phyloP scores from a whole-genome alignment of 1,284 basidiomycete genomes.

The Ustilago tritici region DNA sequence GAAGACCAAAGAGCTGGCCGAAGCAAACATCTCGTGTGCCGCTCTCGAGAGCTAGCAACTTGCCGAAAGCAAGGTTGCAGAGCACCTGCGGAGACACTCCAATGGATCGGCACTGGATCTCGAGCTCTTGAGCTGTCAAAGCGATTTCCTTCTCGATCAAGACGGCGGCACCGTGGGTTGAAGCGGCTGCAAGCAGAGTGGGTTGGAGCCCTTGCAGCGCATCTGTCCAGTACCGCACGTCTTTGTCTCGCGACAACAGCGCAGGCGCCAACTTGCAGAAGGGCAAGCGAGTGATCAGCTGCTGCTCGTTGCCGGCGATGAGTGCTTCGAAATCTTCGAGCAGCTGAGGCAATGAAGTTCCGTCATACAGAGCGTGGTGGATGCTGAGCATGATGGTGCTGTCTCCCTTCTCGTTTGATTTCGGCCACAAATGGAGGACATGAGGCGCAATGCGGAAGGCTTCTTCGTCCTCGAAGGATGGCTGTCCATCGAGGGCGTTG shows the following conservation, averaged over 20 bases:
- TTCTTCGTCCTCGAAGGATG: conserved; percentile 52
- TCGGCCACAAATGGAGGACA: conserved; percentile 46
- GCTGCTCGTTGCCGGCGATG: conserved; percentile 1
- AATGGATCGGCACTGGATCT: conserved; percentile 25
- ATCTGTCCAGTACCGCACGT: conserved; percentile 50
- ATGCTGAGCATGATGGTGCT: conserved; percentile 36
- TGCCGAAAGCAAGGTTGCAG: conserved; percentile 60
- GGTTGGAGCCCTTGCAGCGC: conserved; percentile 40
- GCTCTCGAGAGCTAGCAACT: conserved; percentile 51
- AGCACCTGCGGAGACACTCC: conserved; percentile 58
- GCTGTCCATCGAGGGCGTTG: conserved; percentile 25
- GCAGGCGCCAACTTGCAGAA: conserved; percentile 51
- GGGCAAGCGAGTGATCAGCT: conserved; percentile 18
- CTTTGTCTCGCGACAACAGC: conserved; percentile 45
- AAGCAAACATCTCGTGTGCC: conserved; percentile 57
- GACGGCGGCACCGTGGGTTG: conserved; percentile 12
- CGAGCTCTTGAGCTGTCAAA: conserved; percentile 23
- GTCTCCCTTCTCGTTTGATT: not conserved
- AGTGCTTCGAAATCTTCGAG: conserved; percentile 43
- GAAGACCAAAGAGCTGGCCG: conserved; percentile 62
- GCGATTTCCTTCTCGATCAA: conserved; percentile 20
- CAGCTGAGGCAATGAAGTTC: conserved; percentile 52
- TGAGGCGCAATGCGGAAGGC: conserved; percentile 47
- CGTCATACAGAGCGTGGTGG: conserved; percentile 62
- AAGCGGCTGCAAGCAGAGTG: conserved; percentile 10